phyloP scores from a whole-genome alignment of 2,329 filamentous ascomycete genomes.

The Cryoendolithus antarcticus region DNA sequence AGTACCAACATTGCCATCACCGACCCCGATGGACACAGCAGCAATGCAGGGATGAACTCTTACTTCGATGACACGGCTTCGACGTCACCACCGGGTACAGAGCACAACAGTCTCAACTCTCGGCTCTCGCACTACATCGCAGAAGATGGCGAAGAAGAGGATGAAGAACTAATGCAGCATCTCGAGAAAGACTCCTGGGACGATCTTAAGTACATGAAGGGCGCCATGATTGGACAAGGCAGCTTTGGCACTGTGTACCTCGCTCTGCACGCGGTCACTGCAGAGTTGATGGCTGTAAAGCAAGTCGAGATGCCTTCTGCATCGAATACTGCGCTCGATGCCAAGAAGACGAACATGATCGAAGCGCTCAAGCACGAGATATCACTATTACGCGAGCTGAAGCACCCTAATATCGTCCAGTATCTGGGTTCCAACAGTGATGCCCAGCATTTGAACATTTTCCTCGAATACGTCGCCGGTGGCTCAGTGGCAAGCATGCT shows the following conservation, averaged over 20 bases:
- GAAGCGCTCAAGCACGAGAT: conserved; percentile 96
- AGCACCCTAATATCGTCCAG: conserved; percentile 95
- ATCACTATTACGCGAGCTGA: conserved; percentile 79
- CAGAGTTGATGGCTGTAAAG: conserved; percentile 95
- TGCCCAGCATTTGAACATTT: conserved; percentile 91
- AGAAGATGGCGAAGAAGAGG: conserved; percentile 82
- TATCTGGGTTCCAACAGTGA: conserved; percentile 93
- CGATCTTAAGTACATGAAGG: conserved; percentile 99
- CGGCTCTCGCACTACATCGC: conserved; percentile 71
- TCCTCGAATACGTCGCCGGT: conserved; percentile 96
- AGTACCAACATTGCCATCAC: conserved; percentile 61
- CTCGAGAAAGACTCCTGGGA: conserved; percentile 88
- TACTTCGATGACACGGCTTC: conserved; percentile 76
- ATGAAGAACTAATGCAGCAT: conserved; percentile 83
- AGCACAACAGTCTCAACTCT: conserved; percentile 60
- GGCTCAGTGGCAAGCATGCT: conserved; percentile 98
- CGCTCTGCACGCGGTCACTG: conserved; percentile 87
- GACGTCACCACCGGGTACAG: conserved; percentile 41
- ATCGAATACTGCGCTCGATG: conserved; percentile 64
- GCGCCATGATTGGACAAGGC: conserved; percentile 88
- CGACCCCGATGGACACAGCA: conserved; percentile 59
- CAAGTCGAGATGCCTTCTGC: conserved; percentile 87
- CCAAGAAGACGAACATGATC: conserved; percentile 95
- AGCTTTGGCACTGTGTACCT: conserved; percentile 95
- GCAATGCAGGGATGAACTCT: conserved; percentile 46